Evolutionary conservation across 768 basidiomycete species (phyloP).

Genomic region (Mycena vitilis): DNA sequence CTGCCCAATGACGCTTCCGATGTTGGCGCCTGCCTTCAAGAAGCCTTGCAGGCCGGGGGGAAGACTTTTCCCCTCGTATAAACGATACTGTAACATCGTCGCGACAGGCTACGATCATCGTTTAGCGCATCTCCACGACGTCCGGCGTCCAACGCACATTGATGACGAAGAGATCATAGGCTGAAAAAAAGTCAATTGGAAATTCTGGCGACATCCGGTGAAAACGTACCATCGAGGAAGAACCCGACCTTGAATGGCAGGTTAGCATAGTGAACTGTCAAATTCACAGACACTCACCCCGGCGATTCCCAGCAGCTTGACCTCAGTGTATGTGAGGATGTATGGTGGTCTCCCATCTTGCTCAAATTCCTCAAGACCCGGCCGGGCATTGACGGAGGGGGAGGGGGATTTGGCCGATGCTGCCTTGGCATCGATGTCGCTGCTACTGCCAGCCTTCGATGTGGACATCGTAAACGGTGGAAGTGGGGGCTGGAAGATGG

Average conservation of each 20-base stretch:
- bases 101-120: conserved; percentile 63
- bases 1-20: conserved; percentile 79
- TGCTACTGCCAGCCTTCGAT: background rate
- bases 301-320: conserved; percentile 71
- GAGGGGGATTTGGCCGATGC: background rate
- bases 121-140: background rate
- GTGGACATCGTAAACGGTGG: background rate
- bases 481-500: background rate
- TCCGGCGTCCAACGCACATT: conserved; percentile 52
- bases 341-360: conserved; percentile 41
- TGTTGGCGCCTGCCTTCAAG: conserved; percentile 75
- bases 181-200: conserved; percentile 43
- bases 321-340: conserved; percentile 54
- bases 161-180: conserved; percentile 79
- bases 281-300: conserved; percentile 56
- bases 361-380: conserved; percentile 18
- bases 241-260: conserved; percentile 64
- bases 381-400: too few species aligned
- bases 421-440: background rate
- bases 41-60: conserved; percentile 70
- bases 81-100: conserved; percentile 74
- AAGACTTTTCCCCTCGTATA: conserved; percentile 64
- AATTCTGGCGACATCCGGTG: background rate
- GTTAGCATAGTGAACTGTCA: background rate
- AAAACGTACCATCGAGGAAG: conserved; percentile 71